Percentiles rank a stretch among this genome's conserved stretches.
phyloP scores from a whole-genome alignment of 2,329 filamentous ascomycete genomes.

The Cordyceps pruinosa region DNA sequence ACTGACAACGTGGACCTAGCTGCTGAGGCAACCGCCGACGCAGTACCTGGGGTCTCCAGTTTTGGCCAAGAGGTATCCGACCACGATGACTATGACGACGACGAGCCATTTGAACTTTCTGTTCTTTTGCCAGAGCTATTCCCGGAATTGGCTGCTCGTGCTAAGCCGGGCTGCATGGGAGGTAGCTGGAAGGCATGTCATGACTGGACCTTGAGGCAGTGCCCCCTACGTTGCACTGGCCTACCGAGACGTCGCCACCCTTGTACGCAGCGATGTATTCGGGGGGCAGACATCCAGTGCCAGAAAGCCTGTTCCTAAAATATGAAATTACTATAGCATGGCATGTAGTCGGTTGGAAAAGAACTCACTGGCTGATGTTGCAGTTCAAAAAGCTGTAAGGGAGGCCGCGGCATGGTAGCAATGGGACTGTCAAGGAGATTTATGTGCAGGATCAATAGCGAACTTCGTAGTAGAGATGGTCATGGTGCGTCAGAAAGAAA shows the following conservation, averaged over 20 bases:
- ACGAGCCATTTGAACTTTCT: neutral
- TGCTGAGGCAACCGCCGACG: neutral
- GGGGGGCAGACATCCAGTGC: neutral
- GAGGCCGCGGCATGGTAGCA: too few species aligned
- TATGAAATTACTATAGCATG: neutral
- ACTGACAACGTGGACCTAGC: neutral
- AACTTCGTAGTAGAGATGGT: too few species aligned
- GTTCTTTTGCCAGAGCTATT: neutral
- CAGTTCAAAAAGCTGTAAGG: neutral
- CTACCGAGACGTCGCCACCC: conserved; percentile 28
- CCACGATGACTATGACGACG: neutral
- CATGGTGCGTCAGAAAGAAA: neutral
- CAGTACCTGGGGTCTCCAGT: neutral
- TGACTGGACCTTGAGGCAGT: conserved; percentile 1
- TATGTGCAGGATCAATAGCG: too few species aligned
- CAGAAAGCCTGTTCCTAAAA: neutral
- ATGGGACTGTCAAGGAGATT: too few species aligned
- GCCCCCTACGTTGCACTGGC: neutral
- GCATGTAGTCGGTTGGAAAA: too few species aligned
- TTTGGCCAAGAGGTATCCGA: neutral
- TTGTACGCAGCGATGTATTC: conserved; percentile 22
- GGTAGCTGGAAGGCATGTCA: neutral
- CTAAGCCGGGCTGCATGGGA: conserved; percentile 2
- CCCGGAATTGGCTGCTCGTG: neutral
- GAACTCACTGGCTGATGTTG: too few species aligned